Evolutionary conservation across 805 yeast genomes (phyloP), one percentile per base, ranked within the genome.

Genomic region (Schizosaccharomyces octosporus): DNA sequence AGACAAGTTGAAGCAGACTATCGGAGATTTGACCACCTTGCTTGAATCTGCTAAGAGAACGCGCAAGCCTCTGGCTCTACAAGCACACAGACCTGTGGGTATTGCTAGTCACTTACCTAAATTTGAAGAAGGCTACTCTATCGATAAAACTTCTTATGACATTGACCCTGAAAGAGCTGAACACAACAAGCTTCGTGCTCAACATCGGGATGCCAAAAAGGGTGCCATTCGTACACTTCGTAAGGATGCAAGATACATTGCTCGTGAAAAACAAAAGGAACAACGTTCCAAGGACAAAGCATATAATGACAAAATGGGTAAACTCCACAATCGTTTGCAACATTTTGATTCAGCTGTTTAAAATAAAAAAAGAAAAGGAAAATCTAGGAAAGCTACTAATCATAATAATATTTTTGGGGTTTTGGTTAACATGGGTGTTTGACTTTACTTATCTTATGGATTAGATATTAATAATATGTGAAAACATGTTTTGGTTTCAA

Each of bases 41-140:
- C 64, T 70, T 59, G 78, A 75, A 62, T 75, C 83, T 64, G 72
- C 79, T 5, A 63, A 61, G 21, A 74, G 76, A 48, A 81, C 77
- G 17, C 79, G 85, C 63, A 74, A 70, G 63, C 96, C 97, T 62
- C 78, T 93, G 67, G 75, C 81, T 17, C 76, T 93, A 64, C 99
- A 93, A 73, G 74, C 79, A 6, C 97, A 89, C 74, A 81, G 79
- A 68, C 87, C 95, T 29, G 69, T 93, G 62, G 85, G 95, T 2
- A 85, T 93, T 68, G 83, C 88, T 51, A 79, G 95, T 1, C 79
- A 79, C 67, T 84, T 88, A 45, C 99, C 99, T 65, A 83, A 85
- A 72, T 93, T 84, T 70, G 97, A 90, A 73, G 97, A 87, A 68
- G 87, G 88, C 76, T 93, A 83, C 79, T 90, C 89, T 74, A 95